phyloP scores from a whole-genome alignment of 306 rosid genomes.

The Gillenia trifoliata region DNA sequence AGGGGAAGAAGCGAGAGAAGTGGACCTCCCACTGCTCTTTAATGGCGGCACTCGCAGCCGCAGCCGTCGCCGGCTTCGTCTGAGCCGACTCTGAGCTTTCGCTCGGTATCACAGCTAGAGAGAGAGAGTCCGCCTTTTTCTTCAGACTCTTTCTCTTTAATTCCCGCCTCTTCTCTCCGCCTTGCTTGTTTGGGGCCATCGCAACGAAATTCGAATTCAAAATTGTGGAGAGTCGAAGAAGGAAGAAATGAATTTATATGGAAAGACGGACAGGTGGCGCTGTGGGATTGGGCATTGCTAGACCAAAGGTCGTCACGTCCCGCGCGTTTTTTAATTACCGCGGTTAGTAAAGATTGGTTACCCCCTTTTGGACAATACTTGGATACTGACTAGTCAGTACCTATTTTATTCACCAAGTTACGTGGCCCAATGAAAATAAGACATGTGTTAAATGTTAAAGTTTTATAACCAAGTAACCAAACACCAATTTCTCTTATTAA shows the following conservation, averaged over 20 bases:
- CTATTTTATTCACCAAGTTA: no score
- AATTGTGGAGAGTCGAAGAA: neutral
- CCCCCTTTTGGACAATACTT: no score
- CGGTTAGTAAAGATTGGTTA: no score
- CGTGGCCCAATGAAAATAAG: no score
- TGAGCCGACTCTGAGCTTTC: neutral
- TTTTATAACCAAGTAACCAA: no score
- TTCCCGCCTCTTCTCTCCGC: neutral
- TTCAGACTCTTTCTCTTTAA: neutral
- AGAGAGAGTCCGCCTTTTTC: conserved; percentile 50
- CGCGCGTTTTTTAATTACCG: neutral
- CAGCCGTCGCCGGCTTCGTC: neutral
- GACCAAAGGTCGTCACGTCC: neutral
- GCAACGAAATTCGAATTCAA: neutral
- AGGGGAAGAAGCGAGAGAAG: conserved; percentile 65
- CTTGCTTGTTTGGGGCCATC: neutral
- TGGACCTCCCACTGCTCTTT: conserved; percentile 68
- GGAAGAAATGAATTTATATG: neutral
- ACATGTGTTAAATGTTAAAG: no score
- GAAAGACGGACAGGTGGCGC: neutral
- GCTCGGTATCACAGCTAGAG: conserved; percentile 23
- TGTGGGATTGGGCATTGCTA: neutral
- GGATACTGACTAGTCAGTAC: no score
- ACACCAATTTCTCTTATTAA: no score
- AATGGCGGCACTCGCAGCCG: conserved; percentile 12